phyloP scores from a whole-genome alignment of 768 basidiomycete species.

The Pleurotus salmoneostramineus region DNA sequence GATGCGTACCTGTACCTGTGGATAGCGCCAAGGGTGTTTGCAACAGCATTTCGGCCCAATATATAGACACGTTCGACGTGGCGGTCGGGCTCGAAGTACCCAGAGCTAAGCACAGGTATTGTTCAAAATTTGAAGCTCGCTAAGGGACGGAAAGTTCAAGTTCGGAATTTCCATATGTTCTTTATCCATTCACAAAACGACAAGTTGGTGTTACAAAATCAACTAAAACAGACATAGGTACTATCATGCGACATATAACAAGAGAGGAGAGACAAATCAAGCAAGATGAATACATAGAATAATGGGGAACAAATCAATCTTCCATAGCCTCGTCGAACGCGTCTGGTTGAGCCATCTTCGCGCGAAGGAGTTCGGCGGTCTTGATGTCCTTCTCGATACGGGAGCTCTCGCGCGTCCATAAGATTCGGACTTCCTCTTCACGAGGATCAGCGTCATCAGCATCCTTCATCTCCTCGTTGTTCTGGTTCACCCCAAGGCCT shows the following conservation, averaged over 20 bases:
- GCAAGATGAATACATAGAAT: not conserved
- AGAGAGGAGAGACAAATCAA: constrained; percentile 8
- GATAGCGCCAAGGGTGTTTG: too few relatives aligned
- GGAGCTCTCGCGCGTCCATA: constrained; percentile 50
- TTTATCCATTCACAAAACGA: constrained; percentile 3
- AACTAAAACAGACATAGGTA: not conserved
- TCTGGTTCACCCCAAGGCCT: constrained; percentile 52
- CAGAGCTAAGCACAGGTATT: too few relatives aligned
- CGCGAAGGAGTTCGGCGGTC: constrained; percentile 15
- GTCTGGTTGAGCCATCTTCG: constrained; percentile 7
- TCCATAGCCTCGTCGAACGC: constrained; percentile 42
- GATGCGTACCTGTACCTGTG: too few relatives aligned
- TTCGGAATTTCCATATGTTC: too few relatives aligned
- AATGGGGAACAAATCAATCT: constrained; percentile 22
- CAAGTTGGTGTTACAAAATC: not conserved
- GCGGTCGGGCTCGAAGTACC: too few relatives aligned
- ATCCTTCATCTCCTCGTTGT: constrained; percentile 13
- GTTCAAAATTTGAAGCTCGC: too few relatives aligned
- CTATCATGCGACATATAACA: constrained; percentile 2
- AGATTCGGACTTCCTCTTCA: constrained; percentile 47
- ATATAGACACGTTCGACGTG: too few relatives aligned
- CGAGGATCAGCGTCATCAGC: constrained; percentile 29
- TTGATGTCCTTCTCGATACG: constrained; percentile 42
- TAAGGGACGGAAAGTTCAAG: too few relatives aligned
- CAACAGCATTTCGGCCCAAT: too few relatives aligned